Conservation (phyloP, 164 flowering plant genomes). For the Annona squamosa region DNA sequence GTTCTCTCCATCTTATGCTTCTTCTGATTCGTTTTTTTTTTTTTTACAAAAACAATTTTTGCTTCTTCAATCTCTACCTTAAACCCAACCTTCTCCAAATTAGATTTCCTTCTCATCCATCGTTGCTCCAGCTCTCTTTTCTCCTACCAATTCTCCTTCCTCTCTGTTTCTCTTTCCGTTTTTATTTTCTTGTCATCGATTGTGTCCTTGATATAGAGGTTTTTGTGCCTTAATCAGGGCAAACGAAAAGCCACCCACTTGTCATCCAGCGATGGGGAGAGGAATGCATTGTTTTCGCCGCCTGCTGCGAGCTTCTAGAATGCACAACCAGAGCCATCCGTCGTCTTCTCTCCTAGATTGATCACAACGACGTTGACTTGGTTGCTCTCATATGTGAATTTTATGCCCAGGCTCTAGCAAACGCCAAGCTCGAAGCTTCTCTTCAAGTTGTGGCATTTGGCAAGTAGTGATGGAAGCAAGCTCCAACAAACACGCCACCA, state of each 20-base stretch:
- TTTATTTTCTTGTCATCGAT: conserved; percentile 42
- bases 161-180: no score
- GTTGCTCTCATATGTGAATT: conserved; percentile 50
- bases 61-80: no score
- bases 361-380: conserved; percentile 61
- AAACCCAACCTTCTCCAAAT: no score
- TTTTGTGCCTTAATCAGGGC: conserved; percentile 75
- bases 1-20: no score
- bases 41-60: no score
- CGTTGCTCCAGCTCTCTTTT: no score
- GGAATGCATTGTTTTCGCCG: conserved; percentile 80
- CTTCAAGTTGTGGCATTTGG: conserved; percentile 62
- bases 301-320: conserved; percentile 40
- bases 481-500: conserved; percentile 16
- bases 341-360: conserved; percentile 28
- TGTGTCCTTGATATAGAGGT: conserved; percentile 78
- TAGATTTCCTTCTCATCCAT: no score
- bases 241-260: conserved; percentile 77
- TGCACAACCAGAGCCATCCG: background rate
- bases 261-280: conserved; percentile 78
- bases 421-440: no score
- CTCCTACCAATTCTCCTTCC: no score
- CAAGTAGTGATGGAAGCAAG: conserved; percentile 30
- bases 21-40: no score
- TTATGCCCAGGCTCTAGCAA: conserved; percentile 40